phyloP scores from a whole-genome alignment of 306 rosid species.

The Cicer yamashitae region DNA sequence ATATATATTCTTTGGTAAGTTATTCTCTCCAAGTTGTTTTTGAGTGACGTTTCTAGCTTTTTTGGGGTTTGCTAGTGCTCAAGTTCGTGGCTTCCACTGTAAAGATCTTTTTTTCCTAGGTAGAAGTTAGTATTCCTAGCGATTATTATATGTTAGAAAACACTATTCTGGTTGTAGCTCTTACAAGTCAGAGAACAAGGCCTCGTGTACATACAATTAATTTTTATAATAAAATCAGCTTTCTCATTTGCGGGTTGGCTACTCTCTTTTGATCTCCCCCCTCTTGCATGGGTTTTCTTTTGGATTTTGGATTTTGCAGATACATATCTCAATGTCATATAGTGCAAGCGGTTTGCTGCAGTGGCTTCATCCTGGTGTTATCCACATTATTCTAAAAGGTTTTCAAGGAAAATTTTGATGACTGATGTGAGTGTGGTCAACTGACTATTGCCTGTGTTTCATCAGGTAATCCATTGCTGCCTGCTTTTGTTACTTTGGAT shows the following conservation, averaged over 20 bases:
- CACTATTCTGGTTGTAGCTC: slow-evolving; percentile 81
- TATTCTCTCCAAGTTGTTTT: slow-evolving; percentile 77
- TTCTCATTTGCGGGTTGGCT: slow-evolving; percentile 49
- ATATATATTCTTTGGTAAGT: slow-evolving; percentile 92
- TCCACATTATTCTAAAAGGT: slow-evolving; percentile 18
- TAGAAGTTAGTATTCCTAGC: slow-evolving; percentile 79
- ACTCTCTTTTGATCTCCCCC: slow-evolving; percentile 35
- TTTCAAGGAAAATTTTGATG: slow-evolving; percentile 22
- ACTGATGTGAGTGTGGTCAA: background rate
- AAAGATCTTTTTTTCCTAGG: slow-evolving; percentile 92
- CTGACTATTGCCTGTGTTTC: slow-evolving; percentile 34
- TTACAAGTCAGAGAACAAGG: slow-evolving; percentile 72
- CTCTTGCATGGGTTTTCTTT: slow-evolving; percentile 34
- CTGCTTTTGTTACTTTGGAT: slow-evolving; percentile 24
- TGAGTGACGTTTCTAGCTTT: slow-evolving; percentile 85
- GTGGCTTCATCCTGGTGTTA: slow-evolving; percentile 41
- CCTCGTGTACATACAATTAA: slow-evolving; percentile 96
- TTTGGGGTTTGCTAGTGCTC: slow-evolving; percentile 75
- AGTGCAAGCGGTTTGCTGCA: slow-evolving; percentile 40
- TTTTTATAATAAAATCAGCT: slow-evolving; percentile 80
- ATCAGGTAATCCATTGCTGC: slow-evolving; percentile 30
- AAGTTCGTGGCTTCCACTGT: slow-evolving; percentile 81
- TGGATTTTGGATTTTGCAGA: slow-evolving; percentile 50
- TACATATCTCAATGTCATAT: slow-evolving; percentile 39
- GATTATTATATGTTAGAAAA: slow-evolving; percentile 85